Conservation (phyloP, 2,329 filamentous ascomycete genomes). For the Aspergillus sp. region DNA sequence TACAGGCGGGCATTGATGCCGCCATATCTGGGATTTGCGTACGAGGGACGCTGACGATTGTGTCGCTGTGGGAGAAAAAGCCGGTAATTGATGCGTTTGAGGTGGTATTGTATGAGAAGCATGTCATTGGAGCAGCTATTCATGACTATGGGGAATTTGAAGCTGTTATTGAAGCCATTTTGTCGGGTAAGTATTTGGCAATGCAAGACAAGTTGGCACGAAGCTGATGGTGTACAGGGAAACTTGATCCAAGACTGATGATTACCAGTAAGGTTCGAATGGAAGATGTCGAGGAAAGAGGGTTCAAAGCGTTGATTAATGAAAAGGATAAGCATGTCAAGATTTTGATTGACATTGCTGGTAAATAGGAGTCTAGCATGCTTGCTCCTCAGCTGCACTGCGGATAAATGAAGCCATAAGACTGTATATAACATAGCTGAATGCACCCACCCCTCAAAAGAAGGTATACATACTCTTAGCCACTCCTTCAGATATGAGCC, state of each 20-base stretch:
- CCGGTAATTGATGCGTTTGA: constrained; percentile 52
- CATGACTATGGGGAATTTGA: constrained; percentile 53
- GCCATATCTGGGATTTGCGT: constrained; percentile 48
- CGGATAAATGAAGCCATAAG: background rate
- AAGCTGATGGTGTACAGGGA: constrained; percentile 33
- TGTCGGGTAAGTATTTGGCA: constrained; percentile 9
- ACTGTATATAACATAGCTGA: background rate
- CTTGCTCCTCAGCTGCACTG: no score
- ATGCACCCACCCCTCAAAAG: no score
- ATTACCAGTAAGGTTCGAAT: constrained; percentile 57
- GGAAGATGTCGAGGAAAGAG: constrained; percentile 54
- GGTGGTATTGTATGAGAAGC: constrained; percentile 50
- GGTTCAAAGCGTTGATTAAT: constrained; percentile 53
- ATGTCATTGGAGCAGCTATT: constrained; percentile 45
- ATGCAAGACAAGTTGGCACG: constrained; percentile 1
- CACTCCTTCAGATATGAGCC: no score
- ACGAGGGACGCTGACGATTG: constrained; percentile 57
- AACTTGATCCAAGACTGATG: constrained; percentile 52
- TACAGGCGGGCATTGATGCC: constrained; percentile 45
- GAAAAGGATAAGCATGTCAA: constrained; percentile 62
- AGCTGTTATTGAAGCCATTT: constrained; percentile 52
- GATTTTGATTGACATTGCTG: constrained; percentile 39
- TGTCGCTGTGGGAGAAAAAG: constrained; percentile 60
- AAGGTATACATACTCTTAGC: no score
- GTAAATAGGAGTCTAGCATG: no score